These are phyloP conservation scores for Talaromyces sp. DNA, from an alignment of 2,329 filamentous ascomycete species.

Conservation along the genomic window DNA sequence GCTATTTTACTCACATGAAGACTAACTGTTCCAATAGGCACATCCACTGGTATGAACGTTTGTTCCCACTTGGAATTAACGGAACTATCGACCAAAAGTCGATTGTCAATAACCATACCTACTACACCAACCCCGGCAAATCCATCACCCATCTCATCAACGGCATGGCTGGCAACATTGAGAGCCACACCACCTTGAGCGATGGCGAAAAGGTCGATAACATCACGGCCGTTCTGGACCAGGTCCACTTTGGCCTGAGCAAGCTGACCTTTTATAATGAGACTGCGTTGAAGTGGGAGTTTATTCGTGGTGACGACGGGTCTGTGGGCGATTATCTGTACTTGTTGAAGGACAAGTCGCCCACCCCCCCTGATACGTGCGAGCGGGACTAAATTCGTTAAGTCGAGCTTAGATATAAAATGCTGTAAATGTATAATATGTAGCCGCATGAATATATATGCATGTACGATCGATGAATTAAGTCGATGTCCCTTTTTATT, in stretches of 20 bases:
- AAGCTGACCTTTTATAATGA: slow-evolving; percentile 42
- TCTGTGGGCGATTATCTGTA: slow-evolving; percentile 35
- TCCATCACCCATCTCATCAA: slow-evolving; percentile 50
- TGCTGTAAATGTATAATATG: background rate
- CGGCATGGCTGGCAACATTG: slow-evolving; percentile 52
- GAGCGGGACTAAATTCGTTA: background rate
- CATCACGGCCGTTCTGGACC: slow-evolving; percentile 45
- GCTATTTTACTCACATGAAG: slow-evolving; percentile 18
- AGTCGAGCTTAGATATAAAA: background rate
- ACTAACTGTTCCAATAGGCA: slow-evolving; percentile 23
- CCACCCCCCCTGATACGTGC: slow-evolving; percentile 6
- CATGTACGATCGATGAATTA: background rate
- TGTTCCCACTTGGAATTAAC: slow-evolving; percentile 34
- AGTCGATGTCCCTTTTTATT: too few species aligned
- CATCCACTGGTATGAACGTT: slow-evolving; percentile 47
- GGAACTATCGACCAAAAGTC: slow-evolving; percentile 39
- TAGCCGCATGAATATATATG: background rate
- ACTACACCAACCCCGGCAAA: slow-evolving; percentile 43
- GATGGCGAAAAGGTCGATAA: slow-evolving; percentile 29
- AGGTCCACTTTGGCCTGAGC: slow-evolving; percentile 46
- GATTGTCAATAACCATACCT: slow-evolving; percentile 47
- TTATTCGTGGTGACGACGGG: slow-evolving; percentile 39
- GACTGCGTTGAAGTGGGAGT: slow-evolving; percentile 42
- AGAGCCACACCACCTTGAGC: slow-evolving; percentile 43
- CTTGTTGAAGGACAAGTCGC: slow-evolving; percentile 25